Percentiles rank a stretch among this genome's conserved stretches.
These are phyloP conservation scores for Fusarium annulatum DNA, from an alignment of 2,329 filamentous ascomycete genomes.

Conservation along the genomic window DNA sequence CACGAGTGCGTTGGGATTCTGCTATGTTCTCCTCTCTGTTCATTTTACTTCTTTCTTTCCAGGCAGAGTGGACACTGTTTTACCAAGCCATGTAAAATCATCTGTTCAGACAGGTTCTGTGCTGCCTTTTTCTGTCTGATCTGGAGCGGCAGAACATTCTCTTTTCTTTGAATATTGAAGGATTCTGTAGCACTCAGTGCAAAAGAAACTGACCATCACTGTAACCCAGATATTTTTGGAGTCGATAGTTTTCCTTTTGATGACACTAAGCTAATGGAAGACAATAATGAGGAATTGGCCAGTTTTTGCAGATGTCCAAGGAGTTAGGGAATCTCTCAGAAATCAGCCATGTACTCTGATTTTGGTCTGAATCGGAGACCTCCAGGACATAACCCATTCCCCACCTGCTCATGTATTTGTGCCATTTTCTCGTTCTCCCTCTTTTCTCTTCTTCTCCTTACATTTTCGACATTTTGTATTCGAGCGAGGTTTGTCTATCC, in stretches of 20 bases:
- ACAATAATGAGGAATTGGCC: too few relatives aligned
- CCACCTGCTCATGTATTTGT: rapidly evolving
- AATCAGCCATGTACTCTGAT: background rate
- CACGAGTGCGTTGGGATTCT: background rate
- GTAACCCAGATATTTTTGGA: rapidly evolving
- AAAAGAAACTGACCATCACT: too few relatives aligned
- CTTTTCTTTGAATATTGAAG: background rate
- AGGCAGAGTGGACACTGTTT: background rate
- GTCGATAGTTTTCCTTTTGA: rapidly evolving
- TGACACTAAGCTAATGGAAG: rapidly evolving
- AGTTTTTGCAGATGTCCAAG: background rate
- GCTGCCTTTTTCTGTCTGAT: background rate
- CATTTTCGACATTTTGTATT: background rate
- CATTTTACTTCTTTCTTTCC: background rate
- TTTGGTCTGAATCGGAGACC: rapidly evolving
- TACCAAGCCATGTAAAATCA: rapidly evolving
- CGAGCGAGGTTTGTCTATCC: rapidly evolving
- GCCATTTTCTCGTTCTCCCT: rapidly evolving
- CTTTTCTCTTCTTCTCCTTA: rapidly evolving
- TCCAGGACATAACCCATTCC: rapidly evolving
- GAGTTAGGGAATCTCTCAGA: rapidly evolving
- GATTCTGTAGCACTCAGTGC: rapidly evolving
- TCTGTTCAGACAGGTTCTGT: rapidly evolving
- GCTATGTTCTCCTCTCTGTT: background rate
- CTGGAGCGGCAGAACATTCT: too few relatives aligned